A percentile compares a stretch with the other conserved stretches of the same genome.
Conservation (phyloP, 2,329 filamentous ascomycete genomes). For the Sordariomycetes sp. region DNA sequence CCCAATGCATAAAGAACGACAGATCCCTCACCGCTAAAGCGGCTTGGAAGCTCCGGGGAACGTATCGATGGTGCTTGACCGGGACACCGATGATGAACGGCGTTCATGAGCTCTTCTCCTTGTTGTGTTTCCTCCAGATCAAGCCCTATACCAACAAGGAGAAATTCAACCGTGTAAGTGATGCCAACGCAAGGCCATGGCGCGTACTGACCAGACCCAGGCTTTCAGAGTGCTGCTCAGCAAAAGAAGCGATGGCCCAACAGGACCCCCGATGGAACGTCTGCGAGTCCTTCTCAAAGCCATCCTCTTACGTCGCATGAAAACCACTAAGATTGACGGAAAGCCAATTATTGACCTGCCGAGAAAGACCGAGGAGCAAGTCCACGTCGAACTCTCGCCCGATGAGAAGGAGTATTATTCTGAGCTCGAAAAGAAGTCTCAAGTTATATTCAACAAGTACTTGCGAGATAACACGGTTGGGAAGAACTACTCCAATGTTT, state of each 20-base stretch:
- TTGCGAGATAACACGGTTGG: slow-evolving; percentile 59
- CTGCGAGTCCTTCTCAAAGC: slow-evolving; percentile 70
- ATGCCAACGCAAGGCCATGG: not conserved
- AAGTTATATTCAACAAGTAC: slow-evolving; percentile 69
- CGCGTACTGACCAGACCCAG: slow-evolving; percentile 1
- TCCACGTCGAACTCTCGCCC: slow-evolving; percentile 61
- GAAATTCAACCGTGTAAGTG: slow-evolving; percentile 40
- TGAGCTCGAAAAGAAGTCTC: slow-evolving; percentile 58
- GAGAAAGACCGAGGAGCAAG: slow-evolving; percentile 64
- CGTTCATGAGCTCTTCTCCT: slow-evolving; percentile 66
- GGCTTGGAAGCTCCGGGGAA: slow-evolving; percentile 54
- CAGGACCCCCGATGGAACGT: slow-evolving; percentile 43
- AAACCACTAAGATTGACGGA: slow-evolving; percentile 70
- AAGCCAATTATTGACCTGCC: slow-evolving; percentile 73
- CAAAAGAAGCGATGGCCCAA: not conserved
- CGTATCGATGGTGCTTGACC: slow-evolving; percentile 70
- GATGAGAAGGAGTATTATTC: slow-evolving; percentile 75
- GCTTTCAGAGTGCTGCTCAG: slow-evolving; percentile 2
- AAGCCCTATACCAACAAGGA: slow-evolving; percentile 60
- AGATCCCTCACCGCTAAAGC: slow-evolving; percentile 64
- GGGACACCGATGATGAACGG: slow-evolving; percentile 88
- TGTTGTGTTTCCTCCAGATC: slow-evolving; percentile 70
- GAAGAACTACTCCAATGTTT: slow-evolving; percentile 64
- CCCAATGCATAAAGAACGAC: slow-evolving; percentile 74
- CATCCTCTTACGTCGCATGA: slow-evolving; percentile 74